Percentiles rank a stretch among this genome's conserved stretches.
These are phyloP conservation scores for Protea cynaroides DNA, from an alignment of 164 flowering plant genomes.

Conservation along the genomic window DNA sequence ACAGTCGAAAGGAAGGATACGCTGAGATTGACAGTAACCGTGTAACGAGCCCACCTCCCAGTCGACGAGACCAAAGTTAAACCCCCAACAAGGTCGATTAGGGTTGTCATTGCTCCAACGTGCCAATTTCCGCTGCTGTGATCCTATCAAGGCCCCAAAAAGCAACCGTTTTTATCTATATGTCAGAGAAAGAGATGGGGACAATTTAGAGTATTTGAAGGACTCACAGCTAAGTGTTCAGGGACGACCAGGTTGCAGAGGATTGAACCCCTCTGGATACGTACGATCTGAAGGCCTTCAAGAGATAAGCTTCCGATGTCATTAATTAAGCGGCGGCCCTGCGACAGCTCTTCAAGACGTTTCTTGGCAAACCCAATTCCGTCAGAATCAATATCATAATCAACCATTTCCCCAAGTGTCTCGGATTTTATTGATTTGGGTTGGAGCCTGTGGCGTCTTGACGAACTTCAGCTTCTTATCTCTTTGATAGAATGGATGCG, in stretches of 20 bases:
- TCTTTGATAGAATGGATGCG: too few species aligned
- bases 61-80: slow-evolving; percentile 2
- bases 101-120: slow-evolving; percentile 34
- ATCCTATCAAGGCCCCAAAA: too few species aligned
- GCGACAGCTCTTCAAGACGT: slow-evolving; percentile 22
- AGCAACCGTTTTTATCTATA: too few species aligned
- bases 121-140: slow-evolving; percentile 36
- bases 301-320: slow-evolving; percentile 15
- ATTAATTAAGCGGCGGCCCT: neutral
- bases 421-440: too few species aligned
- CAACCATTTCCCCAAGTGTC: too few species aligned
- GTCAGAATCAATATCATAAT: too few species aligned
- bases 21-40: slow-evolving; percentile 19
- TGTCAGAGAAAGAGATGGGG: neutral
- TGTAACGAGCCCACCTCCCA: slow-evolving; percentile 7
- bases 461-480: too few species aligned
- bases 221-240: slow-evolving; percentile 19
- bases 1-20: slow-evolving; percentile 28
- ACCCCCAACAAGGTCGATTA: slow-evolving; percentile 33
- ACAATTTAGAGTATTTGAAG: neutral
- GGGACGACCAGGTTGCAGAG: slow-evolving; percentile 28
- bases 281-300: slow-evolving; percentile 16
- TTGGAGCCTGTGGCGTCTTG: too few species aligned
- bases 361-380: neutral
- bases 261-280: slow-evolving; percentile 20